A percentile compares a stretch with the other conserved stretches of the same genome.
Evolutionary conservation across 805 yeast species (phyloP).

Genomic region (Cyberlindnera meyerae): DNA sequence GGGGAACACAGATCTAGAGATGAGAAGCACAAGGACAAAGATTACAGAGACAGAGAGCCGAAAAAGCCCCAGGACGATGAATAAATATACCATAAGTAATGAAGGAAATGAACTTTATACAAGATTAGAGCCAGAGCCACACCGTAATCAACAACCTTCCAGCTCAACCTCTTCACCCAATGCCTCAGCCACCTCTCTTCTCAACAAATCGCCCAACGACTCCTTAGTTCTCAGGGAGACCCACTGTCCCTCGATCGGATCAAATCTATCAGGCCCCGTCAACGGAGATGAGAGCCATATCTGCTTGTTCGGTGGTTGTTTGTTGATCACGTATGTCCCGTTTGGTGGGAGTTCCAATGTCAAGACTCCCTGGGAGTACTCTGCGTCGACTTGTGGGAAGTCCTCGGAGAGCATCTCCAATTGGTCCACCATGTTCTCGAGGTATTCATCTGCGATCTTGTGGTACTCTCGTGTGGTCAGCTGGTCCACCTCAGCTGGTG

Average conservation of each 20-base stretch:
- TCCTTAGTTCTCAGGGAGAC: slow-evolving; percentile 63
- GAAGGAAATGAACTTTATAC: no score
- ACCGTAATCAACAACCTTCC: no score
- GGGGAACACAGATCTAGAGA: not conserved
- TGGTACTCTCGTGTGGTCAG: slow-evolving; percentile 56
- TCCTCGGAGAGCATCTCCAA: slow-evolving; percentile 64
- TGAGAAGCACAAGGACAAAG: not conserved
- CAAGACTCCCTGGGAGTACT: slow-evolving; percentile 83
- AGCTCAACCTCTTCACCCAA: slow-evolving; percentile 23
- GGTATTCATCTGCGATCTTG: slow-evolving; percentile 54
- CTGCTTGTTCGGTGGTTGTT: slow-evolving; percentile 96
- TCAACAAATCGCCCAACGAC: slow-evolving; percentile 43
- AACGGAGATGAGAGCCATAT: slow-evolving; percentile 93
- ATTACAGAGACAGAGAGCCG: slow-evolving; percentile 4
- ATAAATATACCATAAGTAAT: not conserved
- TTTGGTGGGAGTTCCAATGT: slow-evolving; percentile 62
- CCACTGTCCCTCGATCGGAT: slow-evolving; percentile 74
- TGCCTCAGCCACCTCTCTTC: slow-evolving; percentile 42
- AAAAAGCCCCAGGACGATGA: not conserved
- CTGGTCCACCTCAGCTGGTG: slow-evolving; percentile 47
- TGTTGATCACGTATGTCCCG: slow-evolving; percentile 90
- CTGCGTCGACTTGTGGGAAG: slow-evolving; percentile 63
- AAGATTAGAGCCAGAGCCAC: no score
- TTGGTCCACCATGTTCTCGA: slow-evolving; percentile 63
- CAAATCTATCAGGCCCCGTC: slow-evolving; percentile 88